A percentile compares a stretch with the other conserved stretches of the same genome.
Evolutionary conservation across 208 protist genomes (phyloP).

Genomic region (Jaenimonas drosophilae): DNA sequence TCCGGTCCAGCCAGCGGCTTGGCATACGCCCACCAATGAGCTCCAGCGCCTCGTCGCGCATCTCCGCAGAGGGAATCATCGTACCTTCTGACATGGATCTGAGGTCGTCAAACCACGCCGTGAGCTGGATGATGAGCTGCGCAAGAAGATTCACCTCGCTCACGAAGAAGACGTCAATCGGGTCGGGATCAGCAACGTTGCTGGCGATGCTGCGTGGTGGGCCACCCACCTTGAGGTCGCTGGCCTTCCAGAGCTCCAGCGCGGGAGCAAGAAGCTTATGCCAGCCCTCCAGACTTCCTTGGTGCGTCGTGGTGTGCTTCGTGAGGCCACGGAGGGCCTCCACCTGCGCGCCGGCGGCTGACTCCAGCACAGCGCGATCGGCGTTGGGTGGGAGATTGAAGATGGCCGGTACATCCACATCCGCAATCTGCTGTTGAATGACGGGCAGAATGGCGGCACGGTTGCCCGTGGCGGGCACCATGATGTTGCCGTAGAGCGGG

Average conservation of each 20-base stretch:
- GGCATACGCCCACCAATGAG: conserved; percentile 83
- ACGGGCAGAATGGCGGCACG: conserved; percentile 40
- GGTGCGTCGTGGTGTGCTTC: conserved; percentile 32
- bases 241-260: conserved; percentile 75
- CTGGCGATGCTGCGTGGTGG: conserved; percentile 6
- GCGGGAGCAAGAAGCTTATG: conserved; percentile 66
- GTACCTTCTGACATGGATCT: conserved; percentile 71
- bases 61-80: conserved; percentile 57
- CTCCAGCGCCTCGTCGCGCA: conserved; percentile 64
- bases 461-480: conserved; percentile 34
- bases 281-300: no score
- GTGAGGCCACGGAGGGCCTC: conserved; percentile 75
- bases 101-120: conserved; percentile 53
- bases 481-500: conserved; percentile 37
- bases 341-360: conserved; percentile 26
- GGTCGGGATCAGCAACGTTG: conserved; percentile 24
- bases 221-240: conserved; percentile 12
- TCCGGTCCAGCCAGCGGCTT: conserved; percentile 71
- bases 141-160: conserved; percentile 74
- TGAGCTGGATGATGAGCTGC: conserved; percentile 50
- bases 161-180: conserved; percentile 89
- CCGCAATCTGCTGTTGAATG: conserved; percentile 44
- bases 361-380: conserved; percentile 86
- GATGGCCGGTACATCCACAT: conserved; percentile 62
- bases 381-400: conserved; percentile 92